Evolutionary conservation across 495 filamentous ascomycete genomes (phyloP), one percentile per base, ranked within the genome.

Genomic region (Clavariopsis aquatica): DNA sequence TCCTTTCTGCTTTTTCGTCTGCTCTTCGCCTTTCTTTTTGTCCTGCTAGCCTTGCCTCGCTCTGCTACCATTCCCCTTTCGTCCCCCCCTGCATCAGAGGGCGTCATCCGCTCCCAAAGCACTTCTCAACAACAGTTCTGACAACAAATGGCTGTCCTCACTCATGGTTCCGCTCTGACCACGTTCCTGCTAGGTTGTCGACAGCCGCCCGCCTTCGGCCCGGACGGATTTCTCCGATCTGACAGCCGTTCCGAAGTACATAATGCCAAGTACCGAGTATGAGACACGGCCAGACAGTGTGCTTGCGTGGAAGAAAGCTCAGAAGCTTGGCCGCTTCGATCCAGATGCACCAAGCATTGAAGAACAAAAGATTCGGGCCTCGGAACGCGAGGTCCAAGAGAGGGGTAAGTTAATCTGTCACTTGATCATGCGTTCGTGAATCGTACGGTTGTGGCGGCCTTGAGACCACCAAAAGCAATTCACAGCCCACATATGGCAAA

Each of bases 251-350:
- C 84, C 89, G 23, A 98, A 97, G 75, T 97, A 91, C 72, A 84
- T 85, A 61, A 85, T 98, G 76, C 90, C 92, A 20, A 77, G 81
- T 28, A 84, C 87, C 20, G 86, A 90, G 59, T 98, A 98, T 78
- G 89, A 90, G 71, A 83, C 84, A 57, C 90, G 90, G 59, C 78
- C 85, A 26, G 89, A 96, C 77, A 92, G 88, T 24, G 94, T 98
- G 17, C 82, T 96, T 43, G 89, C 92, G 10, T 97, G 91, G 90
- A 98, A 98, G 79, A 90, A 89, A 76, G 82, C 85, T 22, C 86
- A 96, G 69, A 91, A 96, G 70, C 83, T 98, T 23, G 94, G 94
- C 38, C 92, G 94, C 28, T 98, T 98, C 77, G 92, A 97, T 73
- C 94, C 94, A 2, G 82, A 84, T 69, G 90, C 92, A 6, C 86